These are phyloP conservation scores for Plasmodium cynomolgi DNA, from an alignment of 169 alveolate species.

Conservation along the genomic window DNA sequence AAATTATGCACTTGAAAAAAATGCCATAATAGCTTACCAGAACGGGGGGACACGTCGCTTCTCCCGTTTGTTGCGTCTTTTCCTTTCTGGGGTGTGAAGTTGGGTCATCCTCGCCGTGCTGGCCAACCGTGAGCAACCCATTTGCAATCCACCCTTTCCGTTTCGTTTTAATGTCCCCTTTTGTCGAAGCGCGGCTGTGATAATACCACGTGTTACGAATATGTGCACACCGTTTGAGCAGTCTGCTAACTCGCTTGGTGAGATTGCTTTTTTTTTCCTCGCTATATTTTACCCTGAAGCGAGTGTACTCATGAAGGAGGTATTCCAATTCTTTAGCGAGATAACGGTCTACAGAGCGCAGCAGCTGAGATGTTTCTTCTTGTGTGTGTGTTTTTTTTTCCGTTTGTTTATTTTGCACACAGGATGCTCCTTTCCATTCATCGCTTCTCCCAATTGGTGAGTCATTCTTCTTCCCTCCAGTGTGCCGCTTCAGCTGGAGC, in stretches of 20 bases:
- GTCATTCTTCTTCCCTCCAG: not conserved
- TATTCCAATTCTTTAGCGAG: conserved; percentile 20
- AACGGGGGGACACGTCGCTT: not conserved
- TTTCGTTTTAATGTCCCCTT: not conserved
- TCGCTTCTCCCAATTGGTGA: not conserved
- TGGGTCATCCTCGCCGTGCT: not conserved
- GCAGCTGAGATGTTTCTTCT: not conserved
- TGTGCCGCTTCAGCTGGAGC: not conserved
- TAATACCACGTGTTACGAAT: conserved; percentile 1
- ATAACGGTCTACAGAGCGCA: conserved; percentile 8
- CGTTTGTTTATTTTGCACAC: not conserved
- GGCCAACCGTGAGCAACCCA: conserved; percentile 4
- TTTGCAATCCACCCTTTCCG: conserved; percentile 19
- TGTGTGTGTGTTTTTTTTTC: not conserved
- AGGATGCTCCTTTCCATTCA: not conserved
- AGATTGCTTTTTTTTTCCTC: conserved; percentile 5
- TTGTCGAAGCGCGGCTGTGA: not conserved
- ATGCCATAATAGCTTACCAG: conserved; percentile 2
- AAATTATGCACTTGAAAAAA: conserved; percentile 54
- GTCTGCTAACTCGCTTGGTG: not conserved
- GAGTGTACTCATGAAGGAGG: not conserved
- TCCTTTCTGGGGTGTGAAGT: conserved; percentile 11
- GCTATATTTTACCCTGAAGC: not conserved
- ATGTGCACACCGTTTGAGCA: not conserved
- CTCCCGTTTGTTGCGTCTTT: conserved; percentile 8